A percentile compares a stretch with the other conserved stretches of the same genome.
phyloP scores from a whole-genome alignment of 2,329 filamentous ascomycete genomes.

The Diplodia scrobiculata region DNA sequence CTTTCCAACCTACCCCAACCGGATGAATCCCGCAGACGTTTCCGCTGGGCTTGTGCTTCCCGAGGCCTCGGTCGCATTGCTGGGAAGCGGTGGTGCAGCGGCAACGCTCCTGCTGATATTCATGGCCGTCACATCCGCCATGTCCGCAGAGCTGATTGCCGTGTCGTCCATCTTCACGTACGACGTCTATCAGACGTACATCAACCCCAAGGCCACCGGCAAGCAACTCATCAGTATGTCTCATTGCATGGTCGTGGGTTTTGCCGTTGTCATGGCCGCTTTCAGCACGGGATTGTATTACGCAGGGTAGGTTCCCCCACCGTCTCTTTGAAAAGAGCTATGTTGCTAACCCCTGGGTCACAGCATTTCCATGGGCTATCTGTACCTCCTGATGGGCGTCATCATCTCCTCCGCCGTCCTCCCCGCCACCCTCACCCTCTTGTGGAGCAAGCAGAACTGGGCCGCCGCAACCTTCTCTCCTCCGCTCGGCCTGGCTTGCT shows the following conservation, averaged over 20 bases:
- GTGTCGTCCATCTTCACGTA: slow-evolving; percentile 88
- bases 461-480: slow-evolving; percentile 71
- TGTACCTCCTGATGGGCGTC: slow-evolving; percentile 88
- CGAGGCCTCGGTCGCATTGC: slow-evolving; percentile 78
- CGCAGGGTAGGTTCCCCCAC: slow-evolving; percentile 34
- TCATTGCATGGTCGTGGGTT: slow-evolving; percentile 71
- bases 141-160: slow-evolving; percentile 55
- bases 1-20: slow-evolving; percentile 72
- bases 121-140: slow-evolving; percentile 53
- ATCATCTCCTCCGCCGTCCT: slow-evolving; percentile 85
- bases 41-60: slow-evolving; percentile 81
- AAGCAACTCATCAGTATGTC: slow-evolving; percentile 77
- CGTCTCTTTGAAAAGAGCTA: slow-evolving; percentile 28
- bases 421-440: slow-evolving; percentile 75
- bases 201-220: slow-evolving; percentile 75
- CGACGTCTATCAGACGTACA: slow-evolving; percentile 83
- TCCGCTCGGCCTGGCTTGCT: slow-evolving; percentile 67
- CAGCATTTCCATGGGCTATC: slow-evolving; percentile 77
- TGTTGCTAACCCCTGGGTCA: slow-evolving; percentile 40
- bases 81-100: slow-evolving; percentile 78
- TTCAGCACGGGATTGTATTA: slow-evolving; percentile 70
- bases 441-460: slow-evolving; percentile 80
- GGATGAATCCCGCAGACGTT: slow-evolving; percentile 73
- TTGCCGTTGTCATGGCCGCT: slow-evolving; percentile 73
- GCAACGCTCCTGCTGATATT: slow-evolving; percentile 64